Evolutionary conservation across 2,329 filamentous ascomycete genomes (phyloP).

Genomic region (Penicillium sp.): DNA sequence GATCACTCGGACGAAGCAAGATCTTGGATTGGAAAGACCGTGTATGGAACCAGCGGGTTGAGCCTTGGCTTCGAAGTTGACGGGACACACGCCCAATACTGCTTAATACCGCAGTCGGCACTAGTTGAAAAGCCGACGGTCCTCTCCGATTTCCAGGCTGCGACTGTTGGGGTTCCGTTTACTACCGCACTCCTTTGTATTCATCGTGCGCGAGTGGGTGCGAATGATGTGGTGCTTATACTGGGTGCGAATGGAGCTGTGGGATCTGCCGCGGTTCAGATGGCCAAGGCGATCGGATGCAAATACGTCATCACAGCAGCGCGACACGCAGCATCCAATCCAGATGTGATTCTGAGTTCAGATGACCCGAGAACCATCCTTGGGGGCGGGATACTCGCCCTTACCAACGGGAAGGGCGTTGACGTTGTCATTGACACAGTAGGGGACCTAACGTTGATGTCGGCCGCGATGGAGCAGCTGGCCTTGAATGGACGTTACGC

Average conservation of each 20-base stretch:
- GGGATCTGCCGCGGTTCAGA: constrained; percentile 25
- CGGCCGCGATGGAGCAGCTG: constrained; percentile 23
- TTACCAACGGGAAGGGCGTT: constrained; percentile 16
- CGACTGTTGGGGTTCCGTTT: constrained; percentile 28
- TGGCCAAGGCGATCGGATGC: constrained; percentile 26
- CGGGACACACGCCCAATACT: constrained; percentile 30
- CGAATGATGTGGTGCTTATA: constrained; percentile 28
- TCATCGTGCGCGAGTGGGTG: constrained; percentile 17
- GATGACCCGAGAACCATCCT: constrained; percentile 3
- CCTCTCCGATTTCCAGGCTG: constrained; percentile 26
- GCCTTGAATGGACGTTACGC: constrained; percentile 24
- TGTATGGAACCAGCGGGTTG: constrained; percentile 32
- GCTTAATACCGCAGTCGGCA: constrained; percentile 15
- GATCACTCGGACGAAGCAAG: constrained; percentile 11
- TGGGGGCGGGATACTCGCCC: not conserved
- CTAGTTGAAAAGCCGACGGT: constrained; percentile 22
- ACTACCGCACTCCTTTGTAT: constrained; percentile 27
- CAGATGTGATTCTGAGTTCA: constrained; percentile 17
- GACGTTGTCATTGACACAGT: constrained; percentile 30
- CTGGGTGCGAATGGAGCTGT: constrained; percentile 30
- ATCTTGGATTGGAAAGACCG: constrained; percentile 24
- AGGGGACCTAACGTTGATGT: constrained; percentile 27
- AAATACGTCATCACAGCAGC: constrained; percentile 24
- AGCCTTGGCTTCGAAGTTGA: constrained; percentile 25
- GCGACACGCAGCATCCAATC: constrained; percentile 14